A percentile compares a stretch with the other conserved stretches of the same genome.
phyloP scores from a whole-genome alignment of 2,329 filamentous ascomycete genomes.

The Ophiosphaerella korrae region DNA sequence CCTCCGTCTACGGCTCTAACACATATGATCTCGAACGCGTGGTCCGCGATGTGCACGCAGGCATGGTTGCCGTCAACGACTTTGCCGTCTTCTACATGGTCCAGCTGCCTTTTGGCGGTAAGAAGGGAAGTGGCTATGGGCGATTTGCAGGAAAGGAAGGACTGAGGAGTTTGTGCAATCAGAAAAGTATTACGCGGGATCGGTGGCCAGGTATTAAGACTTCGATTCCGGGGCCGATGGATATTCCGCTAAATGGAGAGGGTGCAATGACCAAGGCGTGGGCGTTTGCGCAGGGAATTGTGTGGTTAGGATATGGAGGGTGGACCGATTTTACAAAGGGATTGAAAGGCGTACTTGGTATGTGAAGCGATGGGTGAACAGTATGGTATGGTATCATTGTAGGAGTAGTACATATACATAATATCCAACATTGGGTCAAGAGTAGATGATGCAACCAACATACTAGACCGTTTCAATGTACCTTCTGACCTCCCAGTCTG shows the following conservation, averaged over 20 bases:
- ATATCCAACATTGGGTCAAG: background rate
- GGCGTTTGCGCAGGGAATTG: constrained; percentile 52
- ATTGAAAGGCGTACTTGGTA: constrained; percentile 46
- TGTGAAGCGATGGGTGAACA: constrained; percentile 16
- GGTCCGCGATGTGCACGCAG: constrained; percentile 72
- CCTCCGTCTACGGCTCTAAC: constrained; percentile 77
- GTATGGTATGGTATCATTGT: background rate
- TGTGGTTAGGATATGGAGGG: constrained; percentile 55
- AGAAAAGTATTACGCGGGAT: constrained; percentile 86
- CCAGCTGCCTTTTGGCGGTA: constrained; percentile 90
- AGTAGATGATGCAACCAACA: constrained; percentile 7
- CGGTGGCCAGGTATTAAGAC: constrained; percentile 68
- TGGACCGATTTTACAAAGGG: constrained; percentile 46
- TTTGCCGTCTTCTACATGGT: constrained; percentile 94
- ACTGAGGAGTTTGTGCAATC: constrained; percentile 80
- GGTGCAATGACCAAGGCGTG: constrained; percentile 45
- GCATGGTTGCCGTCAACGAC: constrained; percentile 95
- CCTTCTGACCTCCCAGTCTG: constrained; percentile 77
- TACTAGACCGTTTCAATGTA: constrained; percentile 42
- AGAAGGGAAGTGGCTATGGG: constrained; percentile 86
- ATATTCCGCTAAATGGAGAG: constrained; percentile 71
- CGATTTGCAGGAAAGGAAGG: constrained; percentile 92
- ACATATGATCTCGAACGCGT: constrained; percentile 67
- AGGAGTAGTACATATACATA: background rate
- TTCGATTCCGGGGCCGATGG: constrained; percentile 76